Evolutionary conservation across 768 basidiomycete genomes (phyloP).

Genomic region (Podaxis carcinomalis): DNA sequence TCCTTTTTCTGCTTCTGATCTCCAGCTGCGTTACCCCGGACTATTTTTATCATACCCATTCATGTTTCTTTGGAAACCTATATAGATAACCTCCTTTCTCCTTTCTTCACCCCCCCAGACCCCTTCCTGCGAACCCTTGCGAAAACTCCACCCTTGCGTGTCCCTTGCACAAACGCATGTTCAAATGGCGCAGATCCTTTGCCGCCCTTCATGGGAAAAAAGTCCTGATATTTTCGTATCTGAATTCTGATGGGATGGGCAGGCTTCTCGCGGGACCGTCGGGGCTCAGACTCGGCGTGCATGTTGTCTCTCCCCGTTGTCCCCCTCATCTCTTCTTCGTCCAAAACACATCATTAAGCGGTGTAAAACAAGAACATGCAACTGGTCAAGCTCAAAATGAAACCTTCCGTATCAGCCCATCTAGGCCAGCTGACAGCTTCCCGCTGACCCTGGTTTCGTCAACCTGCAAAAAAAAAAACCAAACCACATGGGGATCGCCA

Average conservation of each 20-base stretch:
- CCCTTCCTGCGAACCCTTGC: not conserved
- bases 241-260: not conserved
- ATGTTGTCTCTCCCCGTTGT: not conserved
- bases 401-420: not conserved
- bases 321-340: not conserved
- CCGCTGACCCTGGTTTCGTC: not conserved
- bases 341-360: not conserved
- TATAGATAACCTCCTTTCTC: not conserved
- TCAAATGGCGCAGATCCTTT: not conserved
- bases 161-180: not conserved
- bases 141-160: not conserved
- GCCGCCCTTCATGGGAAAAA: not conserved
- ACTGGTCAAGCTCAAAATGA: not conserved
- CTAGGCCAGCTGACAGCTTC: not conserved
- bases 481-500: not conserved
- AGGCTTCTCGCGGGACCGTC: constrained; percentile 8
- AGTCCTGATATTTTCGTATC: constrained; percentile 5
- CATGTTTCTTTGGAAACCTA: not conserved
- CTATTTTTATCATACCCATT: not conserved
- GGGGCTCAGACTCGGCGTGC: not conserved
- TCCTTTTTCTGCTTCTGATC: constrained; percentile 4
- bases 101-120: not conserved
- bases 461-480: not conserved
- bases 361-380: not conserved
- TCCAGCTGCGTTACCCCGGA: constrained; percentile 1